phyloP scores from a whole-genome alignment of 2,329 filamentous ascomycete genomes.

The Saccharata proteae region DNA sequence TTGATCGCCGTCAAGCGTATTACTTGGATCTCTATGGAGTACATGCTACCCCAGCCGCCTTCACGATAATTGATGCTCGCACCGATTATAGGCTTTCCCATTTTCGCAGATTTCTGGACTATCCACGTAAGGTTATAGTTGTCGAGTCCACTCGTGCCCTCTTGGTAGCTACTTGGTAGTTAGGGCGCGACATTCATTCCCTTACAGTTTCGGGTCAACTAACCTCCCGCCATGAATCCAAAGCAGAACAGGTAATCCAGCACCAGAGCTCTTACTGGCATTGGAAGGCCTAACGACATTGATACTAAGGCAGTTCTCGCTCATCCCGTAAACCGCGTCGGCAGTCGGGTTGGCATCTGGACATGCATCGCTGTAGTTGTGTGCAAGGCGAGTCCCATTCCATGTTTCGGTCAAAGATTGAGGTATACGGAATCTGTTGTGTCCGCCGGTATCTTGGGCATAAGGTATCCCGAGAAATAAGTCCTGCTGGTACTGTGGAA shows the following conservation, averaged over 20 bases:
- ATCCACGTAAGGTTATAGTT: slow-evolving; percentile 13
- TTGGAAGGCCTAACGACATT: slow-evolving; percentile 9
- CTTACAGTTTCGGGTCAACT: background rate
- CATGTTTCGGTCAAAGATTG: slow-evolving; percentile 5
- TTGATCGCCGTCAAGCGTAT: background rate
- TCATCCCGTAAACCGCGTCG: slow-evolving; percentile 6
- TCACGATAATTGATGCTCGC: slow-evolving; percentile 34
- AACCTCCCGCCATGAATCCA: slow-evolving; percentile 7
- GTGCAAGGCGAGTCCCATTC: slow-evolving; percentile 4
- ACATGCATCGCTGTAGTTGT: slow-evolving; percentile 3
- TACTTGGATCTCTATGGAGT: slow-evolving; percentile 7
- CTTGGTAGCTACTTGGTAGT: slow-evolving; percentile 4
- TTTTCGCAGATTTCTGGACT: slow-evolving; percentile 18
- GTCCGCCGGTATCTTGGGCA: slow-evolving; percentile 11
- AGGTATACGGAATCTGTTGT: slow-evolving; percentile 6
- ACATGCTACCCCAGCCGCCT: slow-evolving; percentile 7
- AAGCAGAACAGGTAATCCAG: slow-evolving; percentile 2
- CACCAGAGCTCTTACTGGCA: no score
- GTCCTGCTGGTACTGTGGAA: slow-evolving; percentile 20
- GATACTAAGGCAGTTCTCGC: slow-evolving; percentile 8
- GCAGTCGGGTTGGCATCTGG: slow-evolving; percentile 2
- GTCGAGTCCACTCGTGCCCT: slow-evolving; percentile 4
- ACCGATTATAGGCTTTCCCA: slow-evolving; percentile 19
- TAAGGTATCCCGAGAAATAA: slow-evolving; percentile 20
- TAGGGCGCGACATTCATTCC: background rate